phyloP scores from a whole-genome alignment of 805 yeast species.

The Lipomyces lipofer region DNA sequence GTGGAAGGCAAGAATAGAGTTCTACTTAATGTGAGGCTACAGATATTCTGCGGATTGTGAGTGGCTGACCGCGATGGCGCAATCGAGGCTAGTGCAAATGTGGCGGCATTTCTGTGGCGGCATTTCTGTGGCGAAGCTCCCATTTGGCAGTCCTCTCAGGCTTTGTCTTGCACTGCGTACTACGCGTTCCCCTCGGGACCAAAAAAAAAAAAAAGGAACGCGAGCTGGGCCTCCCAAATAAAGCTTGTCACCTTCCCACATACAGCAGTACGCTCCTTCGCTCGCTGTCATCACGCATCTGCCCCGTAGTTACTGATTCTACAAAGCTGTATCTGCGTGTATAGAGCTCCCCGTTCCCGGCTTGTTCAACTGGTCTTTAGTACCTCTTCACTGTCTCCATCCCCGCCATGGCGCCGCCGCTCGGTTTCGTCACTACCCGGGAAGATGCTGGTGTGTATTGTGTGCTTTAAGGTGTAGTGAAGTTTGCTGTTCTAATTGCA shows the following conservation, averaged over 20 bases:
- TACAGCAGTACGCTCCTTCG: neutral
- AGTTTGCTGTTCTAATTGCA: neutral
- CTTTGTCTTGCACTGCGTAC: neutral
- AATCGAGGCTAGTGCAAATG: neutral
- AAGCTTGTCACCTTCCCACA: neutral
- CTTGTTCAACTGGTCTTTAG: neutral
- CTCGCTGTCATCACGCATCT: neutral
- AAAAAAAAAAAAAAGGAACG: neutral
- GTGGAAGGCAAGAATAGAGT: too few relatives aligned
- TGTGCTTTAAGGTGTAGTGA: neutral
- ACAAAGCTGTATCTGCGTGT: neutral
- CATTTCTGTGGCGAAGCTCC: neutral
- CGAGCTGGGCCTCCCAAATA: too few relatives aligned
- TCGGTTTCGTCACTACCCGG: conserved; percentile 22
- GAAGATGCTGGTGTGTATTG: conserved; percentile 28
- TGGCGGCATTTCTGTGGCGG: neutral
- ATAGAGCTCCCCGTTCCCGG: neutral
- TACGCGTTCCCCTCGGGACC: neutral
- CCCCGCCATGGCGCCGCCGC: conserved; percentile 21
- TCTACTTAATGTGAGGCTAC: neutral
- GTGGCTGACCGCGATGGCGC: conserved; percentile 3
- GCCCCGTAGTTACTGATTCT: neutral
- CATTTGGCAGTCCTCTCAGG: too few relatives aligned
- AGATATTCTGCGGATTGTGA: neutral
- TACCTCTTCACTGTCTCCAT: neutral